Percentiles rank a stretch among this genome's conserved stretches.
phyloP scores from a whole-genome alignment of 2,329 filamentous ascomycete genomes.

The Diplodia sapinea region DNA sequence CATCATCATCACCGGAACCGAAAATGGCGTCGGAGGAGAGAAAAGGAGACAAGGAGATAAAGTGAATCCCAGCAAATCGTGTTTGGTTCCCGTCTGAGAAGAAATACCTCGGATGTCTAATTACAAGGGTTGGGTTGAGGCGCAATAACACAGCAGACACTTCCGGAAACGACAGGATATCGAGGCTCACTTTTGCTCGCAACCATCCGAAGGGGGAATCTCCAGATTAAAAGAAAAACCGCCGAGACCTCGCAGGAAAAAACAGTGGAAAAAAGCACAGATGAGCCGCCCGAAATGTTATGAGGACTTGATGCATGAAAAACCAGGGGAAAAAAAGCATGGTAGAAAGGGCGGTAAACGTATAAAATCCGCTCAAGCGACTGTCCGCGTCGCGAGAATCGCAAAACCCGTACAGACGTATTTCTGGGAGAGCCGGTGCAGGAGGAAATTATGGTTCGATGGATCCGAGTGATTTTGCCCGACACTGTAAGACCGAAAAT shows the following conservation, averaged over 20 bases:
- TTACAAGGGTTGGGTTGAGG: slow-evolving; percentile 31
- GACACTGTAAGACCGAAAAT: slow-evolving; percentile 29
- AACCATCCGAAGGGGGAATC: slow-evolving; percentile 31
- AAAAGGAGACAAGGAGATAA: slow-evolving; percentile 17
- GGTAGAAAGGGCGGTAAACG: slow-evolving; percentile 10
- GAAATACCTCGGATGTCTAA: slow-evolving; percentile 32
- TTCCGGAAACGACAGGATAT: slow-evolving; percentile 32
- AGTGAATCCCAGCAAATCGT: slow-evolving; percentile 28
- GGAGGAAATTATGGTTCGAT: slow-evolving; percentile 25
- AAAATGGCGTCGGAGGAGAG: slow-evolving; percentile 15
- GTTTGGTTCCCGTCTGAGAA: slow-evolving; percentile 31
- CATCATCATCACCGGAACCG: slow-evolving; percentile 27
- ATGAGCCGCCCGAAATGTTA: slow-evolving; percentile 24
- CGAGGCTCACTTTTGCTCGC: slow-evolving; percentile 30
- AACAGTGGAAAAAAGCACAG: slow-evolving; percentile 16
- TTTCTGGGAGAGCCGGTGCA: slow-evolving; percentile 5
- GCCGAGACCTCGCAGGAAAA: slow-evolving; percentile 30
- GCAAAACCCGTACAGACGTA: slow-evolving; percentile 1
- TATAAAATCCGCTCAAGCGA: slow-evolving; percentile 25
- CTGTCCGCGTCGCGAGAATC: slow-evolving; percentile 1
- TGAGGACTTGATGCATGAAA: slow-evolving; percentile 28
- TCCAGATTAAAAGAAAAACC: slow-evolving; percentile 31
- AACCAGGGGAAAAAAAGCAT: slow-evolving; percentile 9
- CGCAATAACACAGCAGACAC: slow-evolving; percentile 26
- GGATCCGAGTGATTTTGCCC: slow-evolving; percentile 26